Evolutionary conservation across 352 stramenopile genomes (phyloP).

Genomic region (Blastocystis sp.): DNA sequence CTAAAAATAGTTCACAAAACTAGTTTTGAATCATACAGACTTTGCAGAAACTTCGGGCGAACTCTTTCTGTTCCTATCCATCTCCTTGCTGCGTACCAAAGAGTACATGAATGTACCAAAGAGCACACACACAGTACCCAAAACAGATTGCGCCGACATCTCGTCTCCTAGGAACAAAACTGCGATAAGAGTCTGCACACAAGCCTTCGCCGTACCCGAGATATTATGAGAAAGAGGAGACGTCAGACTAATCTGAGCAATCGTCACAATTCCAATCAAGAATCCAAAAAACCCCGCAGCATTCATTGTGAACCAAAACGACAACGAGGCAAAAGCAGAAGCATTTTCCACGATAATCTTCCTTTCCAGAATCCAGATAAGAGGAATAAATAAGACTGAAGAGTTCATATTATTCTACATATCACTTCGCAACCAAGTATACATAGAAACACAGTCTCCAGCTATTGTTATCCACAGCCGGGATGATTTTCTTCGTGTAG

Average conservation of each 20-base stretch:
- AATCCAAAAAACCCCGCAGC: conserved; percentile 76
- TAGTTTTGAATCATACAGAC: too few species aligned
- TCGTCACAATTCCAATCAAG: conserved; percentile 76
- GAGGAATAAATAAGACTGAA: conserved; percentile 71
- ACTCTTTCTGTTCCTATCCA: neutral
- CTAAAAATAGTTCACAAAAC: too few species aligned
- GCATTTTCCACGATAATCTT: conserved; percentile 64
- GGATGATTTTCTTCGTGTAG: conserved; percentile 75
- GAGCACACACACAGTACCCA: conserved; percentile 72
- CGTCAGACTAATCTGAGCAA: conserved; percentile 75
- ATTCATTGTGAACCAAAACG: conserved; percentile 72
- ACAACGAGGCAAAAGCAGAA: conserved; percentile 42
- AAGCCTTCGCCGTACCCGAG: conserved; percentile 75
- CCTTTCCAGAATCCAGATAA: conserved; percentile 72
- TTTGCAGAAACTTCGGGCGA: too few species aligned
- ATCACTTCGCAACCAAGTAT: neutral
- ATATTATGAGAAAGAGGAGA: conserved; percentile 78
- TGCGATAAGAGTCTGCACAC: conserved; percentile 71
- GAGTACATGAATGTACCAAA: conserved; percentile 73
- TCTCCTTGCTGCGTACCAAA: neutral
- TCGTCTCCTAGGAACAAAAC: conserved; percentile 75
- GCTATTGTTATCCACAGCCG: conserved; percentile 66
- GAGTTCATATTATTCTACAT: conserved; percentile 75
- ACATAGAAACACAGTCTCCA: conserved; percentile 60
- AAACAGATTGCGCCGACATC: conserved; percentile 69